Percentiles rank a stretch among this genome's conserved stretches.
Evolutionary conservation across 2,329 filamentous ascomycete genomes (phyloP).

Genomic region (Zasmidium cellare): DNA sequence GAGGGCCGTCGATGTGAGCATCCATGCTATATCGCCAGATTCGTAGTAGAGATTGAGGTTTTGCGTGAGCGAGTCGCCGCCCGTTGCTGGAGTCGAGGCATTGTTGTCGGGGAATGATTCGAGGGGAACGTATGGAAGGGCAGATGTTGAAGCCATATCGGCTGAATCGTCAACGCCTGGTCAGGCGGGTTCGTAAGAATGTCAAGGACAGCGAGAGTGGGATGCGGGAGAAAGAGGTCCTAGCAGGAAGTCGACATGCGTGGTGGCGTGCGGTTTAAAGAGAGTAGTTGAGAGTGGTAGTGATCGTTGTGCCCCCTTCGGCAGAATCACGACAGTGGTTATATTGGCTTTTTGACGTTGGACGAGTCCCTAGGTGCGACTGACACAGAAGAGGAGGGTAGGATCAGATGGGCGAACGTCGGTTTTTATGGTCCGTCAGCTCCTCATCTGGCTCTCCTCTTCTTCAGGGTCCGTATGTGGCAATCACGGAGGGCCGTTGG

Average conservation of each 20-base stretch:
- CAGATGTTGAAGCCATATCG: slow-evolving; percentile 2
- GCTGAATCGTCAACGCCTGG: background rate
- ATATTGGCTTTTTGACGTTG: background rate
- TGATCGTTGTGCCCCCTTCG: background rate
- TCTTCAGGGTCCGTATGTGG: background rate
- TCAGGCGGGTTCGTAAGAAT: background rate
- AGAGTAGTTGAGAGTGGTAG: background rate
- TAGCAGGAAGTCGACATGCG: background rate
- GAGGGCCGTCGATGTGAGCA: slow-evolving; percentile 66
- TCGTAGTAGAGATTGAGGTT: slow-evolving; percentile 87
- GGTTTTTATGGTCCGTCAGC: background rate
- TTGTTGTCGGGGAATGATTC: slow-evolving; percentile 56
- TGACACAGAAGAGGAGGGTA: background rate
- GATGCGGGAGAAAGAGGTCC: background rate
- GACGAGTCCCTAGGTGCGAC: background rate
- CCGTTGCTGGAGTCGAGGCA: slow-evolving; percentile 58
- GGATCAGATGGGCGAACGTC: background rate
- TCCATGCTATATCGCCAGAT: slow-evolving; percentile 81
- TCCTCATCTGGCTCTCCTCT: background rate
- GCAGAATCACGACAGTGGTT: background rate
- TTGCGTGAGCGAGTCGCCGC: slow-evolving; percentile 65
- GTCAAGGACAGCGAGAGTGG: background rate
- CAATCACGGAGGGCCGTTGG: background rate
- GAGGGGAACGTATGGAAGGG: slow-evolving; percentile 29
- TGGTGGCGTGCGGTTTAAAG: background rate